Conservation (phyloP, 1,139 yeast species). For the Zygosaccharomyces sapae region DNA sequence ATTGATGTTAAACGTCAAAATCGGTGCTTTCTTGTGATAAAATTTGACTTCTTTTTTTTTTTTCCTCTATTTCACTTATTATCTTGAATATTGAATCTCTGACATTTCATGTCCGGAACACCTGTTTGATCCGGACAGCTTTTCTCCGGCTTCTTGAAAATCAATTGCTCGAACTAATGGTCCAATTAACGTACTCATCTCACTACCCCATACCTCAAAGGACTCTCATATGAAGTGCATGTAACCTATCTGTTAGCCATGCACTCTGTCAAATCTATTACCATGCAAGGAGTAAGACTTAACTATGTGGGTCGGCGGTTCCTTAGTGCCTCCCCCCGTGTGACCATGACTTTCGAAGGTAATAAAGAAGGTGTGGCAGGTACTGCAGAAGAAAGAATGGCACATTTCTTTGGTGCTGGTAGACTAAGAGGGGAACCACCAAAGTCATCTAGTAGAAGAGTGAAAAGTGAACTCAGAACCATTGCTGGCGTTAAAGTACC, state of each 20-base stretch:
- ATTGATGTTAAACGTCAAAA: too few relatives aligned
- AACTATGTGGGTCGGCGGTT: slow-evolving; percentile 1
- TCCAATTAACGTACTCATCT: not conserved
- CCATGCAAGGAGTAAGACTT: not conserved
- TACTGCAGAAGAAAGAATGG: slow-evolving; percentile 48
- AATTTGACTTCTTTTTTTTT: too few relatives aligned
- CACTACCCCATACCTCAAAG: not conserved
- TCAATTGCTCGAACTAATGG: not conserved
- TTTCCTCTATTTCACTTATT: not conserved
- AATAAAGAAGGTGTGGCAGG: slow-evolving; percentile 40
- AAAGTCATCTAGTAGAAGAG: slow-evolving; percentile 47
- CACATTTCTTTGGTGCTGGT: slow-evolving; percentile 51
- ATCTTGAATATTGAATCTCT: not conserved
- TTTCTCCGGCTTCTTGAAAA: not conserved
- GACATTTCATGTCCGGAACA: not conserved
- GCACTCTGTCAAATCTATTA: not conserved
- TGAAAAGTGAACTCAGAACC: slow-evolving; percentile 41
- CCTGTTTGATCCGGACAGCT: not conserved
- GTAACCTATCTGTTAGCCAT: not conserved
- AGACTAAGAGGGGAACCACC: slow-evolving; percentile 54
- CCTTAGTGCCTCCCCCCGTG: slow-evolving; percentile 7
- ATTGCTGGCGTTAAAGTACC: slow-evolving; percentile 80
- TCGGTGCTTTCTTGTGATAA: not conserved
- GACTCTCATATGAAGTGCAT: not conserved
- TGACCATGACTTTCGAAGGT: slow-evolving; percentile 45